Percentiles rank a stretch among this genome's conserved stretches.
phyloP scores from a whole-genome alignment of 2,329 filamentous ascomycete genomes.

The Pyricularia sp. region DNA sequence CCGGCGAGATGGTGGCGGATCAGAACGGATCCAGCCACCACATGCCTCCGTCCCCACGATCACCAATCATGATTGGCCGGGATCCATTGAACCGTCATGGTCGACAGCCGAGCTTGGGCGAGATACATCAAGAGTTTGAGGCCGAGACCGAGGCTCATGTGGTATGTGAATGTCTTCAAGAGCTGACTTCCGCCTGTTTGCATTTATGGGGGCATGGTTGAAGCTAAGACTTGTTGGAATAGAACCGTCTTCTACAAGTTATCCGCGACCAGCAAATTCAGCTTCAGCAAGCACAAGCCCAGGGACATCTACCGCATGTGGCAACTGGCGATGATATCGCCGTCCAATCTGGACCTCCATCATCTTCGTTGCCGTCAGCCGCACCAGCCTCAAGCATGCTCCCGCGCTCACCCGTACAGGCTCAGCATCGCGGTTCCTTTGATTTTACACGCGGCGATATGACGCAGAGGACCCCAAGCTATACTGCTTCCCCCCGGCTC shows the following conservation, averaged over 20 bases:
- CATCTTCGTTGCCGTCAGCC: constrained; percentile 15
- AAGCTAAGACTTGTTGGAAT: not conserved
- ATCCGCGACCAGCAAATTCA: constrained; percentile 66
- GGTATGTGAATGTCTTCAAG: constrained; percentile 25
- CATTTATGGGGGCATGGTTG: not conserved
- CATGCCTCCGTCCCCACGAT: constrained; percentile 26
- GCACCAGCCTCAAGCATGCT: constrained; percentile 27
- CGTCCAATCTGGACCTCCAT: constrained; percentile 20
- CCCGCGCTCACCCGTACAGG: constrained; percentile 37
- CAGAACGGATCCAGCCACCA: constrained; percentile 19
- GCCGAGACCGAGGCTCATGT: constrained; percentile 70
- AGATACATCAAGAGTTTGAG: constrained; percentile 67
- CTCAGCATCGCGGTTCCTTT: constrained; percentile 43
- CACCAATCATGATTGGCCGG: constrained; percentile 26
- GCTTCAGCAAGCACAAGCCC: constrained; percentile 45
- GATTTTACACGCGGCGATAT: constrained; percentile 41
- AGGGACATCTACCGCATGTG: constrained; percentile 23
- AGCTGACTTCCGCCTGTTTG: not conserved
- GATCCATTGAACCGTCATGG: constrained; percentile 46
- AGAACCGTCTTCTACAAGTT: constrained; percentile 66
- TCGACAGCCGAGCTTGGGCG: constrained; percentile 57
- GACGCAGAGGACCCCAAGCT: constrained; percentile 40
- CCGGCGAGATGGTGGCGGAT: constrained; percentile 53
- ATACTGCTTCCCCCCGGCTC: constrained; percentile 42
- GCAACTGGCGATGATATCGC: constrained; percentile 20